Conservation (phyloP, 1,284 basidiomycete genomes). For the Pseudozyma sp. region DNA sequence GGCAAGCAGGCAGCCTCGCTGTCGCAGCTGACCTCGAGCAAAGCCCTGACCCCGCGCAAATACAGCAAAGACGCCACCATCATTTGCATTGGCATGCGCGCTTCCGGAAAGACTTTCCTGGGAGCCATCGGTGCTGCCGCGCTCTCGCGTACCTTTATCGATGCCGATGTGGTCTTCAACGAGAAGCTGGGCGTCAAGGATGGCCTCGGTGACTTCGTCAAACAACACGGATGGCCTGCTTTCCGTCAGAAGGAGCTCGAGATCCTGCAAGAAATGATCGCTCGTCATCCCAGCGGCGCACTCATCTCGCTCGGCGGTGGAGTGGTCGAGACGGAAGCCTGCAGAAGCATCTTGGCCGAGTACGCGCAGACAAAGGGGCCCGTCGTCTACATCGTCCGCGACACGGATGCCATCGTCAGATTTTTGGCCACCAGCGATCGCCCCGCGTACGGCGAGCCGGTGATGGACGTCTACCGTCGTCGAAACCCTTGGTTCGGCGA, state of each 20-base stretch:
- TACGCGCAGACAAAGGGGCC: conserved; percentile 76
- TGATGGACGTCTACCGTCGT: conserved; percentile 83
- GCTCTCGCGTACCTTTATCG: conserved; percentile 83
- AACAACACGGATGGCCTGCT: conserved; percentile 79
- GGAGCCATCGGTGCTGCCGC: conserved; percentile 81
- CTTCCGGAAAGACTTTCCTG: conserved; percentile 92
- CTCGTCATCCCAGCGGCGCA: conserved; percentile 69
- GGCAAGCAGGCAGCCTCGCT: conserved; percentile 11
- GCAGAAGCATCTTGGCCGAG: conserved; percentile 75
- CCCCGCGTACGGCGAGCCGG: conserved; percentile 75
- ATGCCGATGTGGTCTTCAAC: conserved; percentile 87
- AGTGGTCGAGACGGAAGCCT: conserved; percentile 84
- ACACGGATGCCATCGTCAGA: conserved; percentile 78
- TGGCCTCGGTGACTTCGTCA: conserved; percentile 82
- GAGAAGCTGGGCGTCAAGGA: conserved; percentile 71
- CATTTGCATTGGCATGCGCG: conserved; percentile 94
- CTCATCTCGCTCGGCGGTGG: conserved; percentile 87
- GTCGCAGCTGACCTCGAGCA: conserved; percentile 27
- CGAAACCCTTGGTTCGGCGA: conserved; percentile 89
- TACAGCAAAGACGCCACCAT: conserved; percentile 76
- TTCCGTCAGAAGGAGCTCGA: conserved; percentile 75
- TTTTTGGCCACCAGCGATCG: conserved; percentile 91
- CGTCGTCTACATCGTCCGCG: conserved; percentile 80
- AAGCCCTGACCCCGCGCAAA: conserved; percentile 47
- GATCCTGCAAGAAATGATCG: conserved; percentile 68